phyloP scores from a whole-genome alignment of 306 rosid genomes.

The Cucurbita maxima region DNA sequence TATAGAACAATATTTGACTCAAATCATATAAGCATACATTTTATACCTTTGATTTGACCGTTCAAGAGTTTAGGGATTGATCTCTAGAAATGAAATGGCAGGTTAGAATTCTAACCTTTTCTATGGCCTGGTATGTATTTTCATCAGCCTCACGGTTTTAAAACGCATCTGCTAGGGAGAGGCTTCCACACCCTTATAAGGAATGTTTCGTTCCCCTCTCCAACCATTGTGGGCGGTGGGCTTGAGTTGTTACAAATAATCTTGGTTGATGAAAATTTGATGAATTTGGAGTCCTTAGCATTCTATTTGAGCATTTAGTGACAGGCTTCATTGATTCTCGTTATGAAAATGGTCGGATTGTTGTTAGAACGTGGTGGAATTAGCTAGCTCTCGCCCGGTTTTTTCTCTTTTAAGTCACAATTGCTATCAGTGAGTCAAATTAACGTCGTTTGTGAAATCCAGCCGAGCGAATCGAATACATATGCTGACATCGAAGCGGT shows the following conservation, averaged over 20 bases:
- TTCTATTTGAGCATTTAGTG: neutral
- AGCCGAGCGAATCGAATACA: conserved; percentile 95
- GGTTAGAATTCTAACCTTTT: neutral
- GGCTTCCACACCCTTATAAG: too few relatives aligned
- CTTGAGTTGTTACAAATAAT: neutral
- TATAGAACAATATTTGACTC: neutral
- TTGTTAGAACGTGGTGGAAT: neutral
- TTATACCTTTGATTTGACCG: neutral
- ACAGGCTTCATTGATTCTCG: neutral
- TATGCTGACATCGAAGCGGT: conserved; percentile 95
- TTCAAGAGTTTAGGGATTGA: neutral
- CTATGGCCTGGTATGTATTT: neutral
- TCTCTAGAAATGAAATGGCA: neutral
- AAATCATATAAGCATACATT: neutral
- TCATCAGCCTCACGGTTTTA: too few relatives aligned
- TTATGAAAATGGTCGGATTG: neutral
- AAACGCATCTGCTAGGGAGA: too few relatives aligned
- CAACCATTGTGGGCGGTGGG: too few relatives aligned
- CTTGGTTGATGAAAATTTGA: neutral
- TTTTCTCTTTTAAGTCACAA: neutral
- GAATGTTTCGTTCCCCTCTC: too few relatives aligned
- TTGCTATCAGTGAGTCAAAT: neutral
- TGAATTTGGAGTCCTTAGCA: neutral
- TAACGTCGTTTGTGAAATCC: conserved; percentile 10
- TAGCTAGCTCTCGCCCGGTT: neutral